Evolutionary conservation across 2,329 filamentous ascomycete species (phyloP), one percentile per base, ranked within the genome.

Genomic region (Colletotrichum plurivorum): DNA sequence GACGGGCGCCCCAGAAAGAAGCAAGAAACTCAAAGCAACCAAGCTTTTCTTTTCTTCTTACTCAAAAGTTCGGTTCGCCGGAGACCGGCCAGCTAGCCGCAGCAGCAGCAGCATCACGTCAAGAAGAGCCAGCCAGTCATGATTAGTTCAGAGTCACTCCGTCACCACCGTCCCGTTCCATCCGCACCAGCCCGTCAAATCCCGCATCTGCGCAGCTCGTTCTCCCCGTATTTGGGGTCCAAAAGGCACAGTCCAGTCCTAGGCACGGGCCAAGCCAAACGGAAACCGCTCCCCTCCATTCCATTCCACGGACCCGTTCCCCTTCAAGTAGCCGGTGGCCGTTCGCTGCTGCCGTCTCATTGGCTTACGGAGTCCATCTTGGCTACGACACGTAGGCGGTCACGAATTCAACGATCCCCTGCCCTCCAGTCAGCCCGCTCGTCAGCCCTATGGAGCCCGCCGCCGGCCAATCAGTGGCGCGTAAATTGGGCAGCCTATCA

Each of bases 401-500:
- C 63, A 66, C 63, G 51, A 56, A 56, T 67, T 66, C 55, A 46
- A 18, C 52, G 49, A 60, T 52, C 31, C 43, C 58, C 31, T n/a
- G 51, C 18, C 62, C 36, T 22, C 16, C n/a, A 48, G 62, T 69
- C 62, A 53, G 67, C 63, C 67, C 51, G 52, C 43, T 22, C 12
- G 45, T 71, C 69, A 71, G 69, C 69, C 69, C 67, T 71, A 60
- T 20, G 63, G 67, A 41, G 36, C 16, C 54, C 55, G 10, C 5
- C 5, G 13, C 20, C 31, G 27, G 31, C 69, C 65, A 71, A 71
- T 70, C 67, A 70, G 4, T 18, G 51, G 27, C 36, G 16, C 18
- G 43, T 41, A n/a, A 70, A 71, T 67, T 41, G 67, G 39, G 69
- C 56, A 67, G 69, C 69, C 69, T 71, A 70, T 70, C 69, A 67